These are phyloP conservation scores for Canariomyces notabilis DNA, from an alignment of 2,329 filamentous ascomycete species.

Conservation along the genomic window DNA sequence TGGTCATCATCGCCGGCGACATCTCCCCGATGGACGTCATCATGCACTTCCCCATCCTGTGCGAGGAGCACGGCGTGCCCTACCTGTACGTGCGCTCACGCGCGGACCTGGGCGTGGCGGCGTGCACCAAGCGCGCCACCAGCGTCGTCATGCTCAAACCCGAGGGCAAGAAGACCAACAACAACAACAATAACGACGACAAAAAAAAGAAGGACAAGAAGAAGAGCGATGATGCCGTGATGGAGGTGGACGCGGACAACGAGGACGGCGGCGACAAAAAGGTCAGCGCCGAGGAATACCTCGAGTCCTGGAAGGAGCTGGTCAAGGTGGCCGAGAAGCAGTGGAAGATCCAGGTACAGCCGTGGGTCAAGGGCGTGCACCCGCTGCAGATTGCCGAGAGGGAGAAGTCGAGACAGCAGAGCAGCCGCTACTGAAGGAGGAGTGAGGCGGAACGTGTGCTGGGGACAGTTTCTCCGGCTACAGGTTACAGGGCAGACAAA, in stretches of 20 bases:
- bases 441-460: too few relatives aligned
- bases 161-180: constrained; percentile 45
- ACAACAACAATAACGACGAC: constrained; percentile 39
- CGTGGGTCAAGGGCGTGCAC: constrained; percentile 27
- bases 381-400: constrained; percentile 22
- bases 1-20: constrained; percentile 92
- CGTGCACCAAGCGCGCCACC: constrained; percentile 91
- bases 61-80: constrained; percentile 95
- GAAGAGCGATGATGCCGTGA: constrained; percentile 41
- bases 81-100: constrained; percentile 93
- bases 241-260: constrained; percentile 41
- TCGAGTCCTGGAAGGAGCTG: constrained; percentile 59
- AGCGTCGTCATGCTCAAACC: constrained; percentile 80
- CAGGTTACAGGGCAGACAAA: constrained; percentile 1
- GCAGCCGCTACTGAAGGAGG: background rate
- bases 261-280: constrained; percentile 41
- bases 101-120: constrained; percentile 88
- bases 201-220: constrained; percentile 32
- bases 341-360: constrained; percentile 49
- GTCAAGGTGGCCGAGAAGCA: constrained; percentile 64
- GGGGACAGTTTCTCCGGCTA: too few relatives aligned
- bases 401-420: constrained; percentile 8
- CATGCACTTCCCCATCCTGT: constrained; percentile 93
- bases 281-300: constrained; percentile 55
- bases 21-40: constrained; percentile 99